Evolutionary conservation across 192 early-diverging fungal genomes (phyloP).

Genomic region (Podila horticola): DNA sequence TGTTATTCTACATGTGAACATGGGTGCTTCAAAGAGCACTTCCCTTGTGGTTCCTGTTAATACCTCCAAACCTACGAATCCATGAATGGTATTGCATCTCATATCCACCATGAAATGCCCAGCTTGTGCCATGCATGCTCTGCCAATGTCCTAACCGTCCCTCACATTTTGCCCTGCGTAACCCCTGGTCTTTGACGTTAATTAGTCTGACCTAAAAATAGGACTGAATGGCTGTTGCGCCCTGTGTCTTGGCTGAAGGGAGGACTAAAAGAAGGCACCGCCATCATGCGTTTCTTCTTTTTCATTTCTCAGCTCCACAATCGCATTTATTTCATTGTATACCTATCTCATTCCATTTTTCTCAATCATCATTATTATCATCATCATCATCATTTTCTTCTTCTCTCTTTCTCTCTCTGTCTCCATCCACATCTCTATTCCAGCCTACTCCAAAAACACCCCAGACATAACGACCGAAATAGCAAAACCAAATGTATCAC

Average conservation of each 20-base stretch:
- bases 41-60: too few relatives aligned
- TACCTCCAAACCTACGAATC: too few relatives aligned
- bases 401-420: too few relatives aligned
- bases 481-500: slow-evolving; percentile 1
- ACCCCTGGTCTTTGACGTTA: too few relatives aligned
- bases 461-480: neutral
- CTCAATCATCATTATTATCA: neutral
- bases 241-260: neutral
- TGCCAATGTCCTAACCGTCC: neutral
- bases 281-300: neutral
- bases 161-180: neutral
- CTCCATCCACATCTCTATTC: neutral
- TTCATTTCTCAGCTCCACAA: too few relatives aligned
- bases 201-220: neutral
- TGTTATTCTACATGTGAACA: too few relatives aligned
- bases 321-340: neutral
- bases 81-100: too few relatives aligned
- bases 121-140: too few relatives aligned
- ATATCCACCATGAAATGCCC: too few relatives aligned
- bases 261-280: neutral
- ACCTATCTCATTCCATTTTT: neutral
- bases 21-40: too few relatives aligned
- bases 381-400: neutral
- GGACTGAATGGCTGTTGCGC: neutral
- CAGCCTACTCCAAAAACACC: neutral